These are phyloP conservation scores for Mycosphaerella arachidis DNA, from an alignment of 2,329 filamentous ascomycete species.

Conservation along the genomic window DNA sequence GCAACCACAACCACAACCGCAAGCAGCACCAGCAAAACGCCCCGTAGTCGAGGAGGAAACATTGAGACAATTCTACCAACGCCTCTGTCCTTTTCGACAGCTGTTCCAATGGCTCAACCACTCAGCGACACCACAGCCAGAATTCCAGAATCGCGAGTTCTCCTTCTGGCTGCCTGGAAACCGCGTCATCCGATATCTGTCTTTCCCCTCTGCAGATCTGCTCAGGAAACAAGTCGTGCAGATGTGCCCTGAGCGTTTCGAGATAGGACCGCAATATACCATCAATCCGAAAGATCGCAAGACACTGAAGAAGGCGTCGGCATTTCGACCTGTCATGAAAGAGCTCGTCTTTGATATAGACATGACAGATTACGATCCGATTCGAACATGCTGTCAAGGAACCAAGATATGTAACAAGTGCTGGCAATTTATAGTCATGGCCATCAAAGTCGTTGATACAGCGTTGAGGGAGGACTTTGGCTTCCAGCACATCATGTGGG, in stretches of 20 bases:
- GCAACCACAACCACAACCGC: slow-evolving; percentile 28
- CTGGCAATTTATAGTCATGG: slow-evolving; percentile 97
- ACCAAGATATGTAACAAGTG: slow-evolving; percentile 91
- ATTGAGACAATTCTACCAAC: slow-evolving; percentile 91
- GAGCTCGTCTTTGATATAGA: slow-evolving; percentile 99
- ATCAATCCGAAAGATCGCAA: slow-evolving; percentile 93
- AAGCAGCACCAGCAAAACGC: slow-evolving; percentile 24
- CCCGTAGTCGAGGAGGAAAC: slow-evolving; percentile 67
- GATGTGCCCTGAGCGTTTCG: slow-evolving; percentile 87
- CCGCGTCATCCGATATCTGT: slow-evolving; percentile 88
- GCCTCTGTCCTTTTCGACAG: slow-evolving; percentile 88
- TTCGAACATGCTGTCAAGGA: slow-evolving; percentile 89
- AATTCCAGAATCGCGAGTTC: slow-evolving; percentile 92
- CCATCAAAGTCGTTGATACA: slow-evolving; percentile 85
- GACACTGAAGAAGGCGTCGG: slow-evolving; percentile 69
- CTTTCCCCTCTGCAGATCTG: slow-evolving; percentile 63
- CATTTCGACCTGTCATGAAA: slow-evolving; percentile 84
- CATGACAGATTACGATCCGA: slow-evolving; percentile 96
- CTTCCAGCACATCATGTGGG: slow-evolving; percentile 95
- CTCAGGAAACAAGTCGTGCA: slow-evolving; percentile 88
- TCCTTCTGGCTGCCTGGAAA: slow-evolving; percentile 92
- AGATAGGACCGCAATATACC: slow-evolving; percentile 96
- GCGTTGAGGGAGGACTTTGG: slow-evolving; percentile 91
- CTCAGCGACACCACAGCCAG: slow-evolving; percentile 74
- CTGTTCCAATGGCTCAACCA: slow-evolving; percentile 99